A percentile compares a stretch with the other conserved stretches of the same genome.
These are phyloP conservation scores for Alternaria ethzedia DNA, from an alignment of 2,329 filamentous ascomycete species.

Conservation along the genomic window DNA sequence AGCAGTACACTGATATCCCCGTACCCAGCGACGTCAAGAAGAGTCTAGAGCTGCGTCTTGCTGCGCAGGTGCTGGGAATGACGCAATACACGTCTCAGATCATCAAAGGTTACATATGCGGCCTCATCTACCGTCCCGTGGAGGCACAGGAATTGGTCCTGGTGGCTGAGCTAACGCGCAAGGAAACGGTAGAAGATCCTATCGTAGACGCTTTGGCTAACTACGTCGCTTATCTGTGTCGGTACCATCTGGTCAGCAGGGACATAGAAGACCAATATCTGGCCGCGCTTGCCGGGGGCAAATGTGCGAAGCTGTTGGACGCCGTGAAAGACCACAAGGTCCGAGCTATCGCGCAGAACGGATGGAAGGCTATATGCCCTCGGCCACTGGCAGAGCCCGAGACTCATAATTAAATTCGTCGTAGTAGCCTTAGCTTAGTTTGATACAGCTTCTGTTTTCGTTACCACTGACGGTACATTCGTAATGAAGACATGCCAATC, in stretches of 20 bases:
- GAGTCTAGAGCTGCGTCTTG: conserved; percentile 3
- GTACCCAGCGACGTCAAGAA: not conserved
- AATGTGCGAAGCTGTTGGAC: not conserved
- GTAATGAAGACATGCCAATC: not conserved
- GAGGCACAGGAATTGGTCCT: not conserved
- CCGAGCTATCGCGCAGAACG: not conserved
- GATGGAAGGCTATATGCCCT: not conserved
- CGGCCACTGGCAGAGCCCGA: not conserved
- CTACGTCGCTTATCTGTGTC: conserved; percentile 3
- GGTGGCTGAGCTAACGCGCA: not conserved
- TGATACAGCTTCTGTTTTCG: not conserved
- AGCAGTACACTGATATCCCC: not conserved
- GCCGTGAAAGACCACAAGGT: conserved; percentile 2
- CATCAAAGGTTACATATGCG: not conserved
- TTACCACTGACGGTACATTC: not conserved
- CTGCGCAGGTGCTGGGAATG: conserved; percentile 7
- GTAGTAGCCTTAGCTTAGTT: not conserved
- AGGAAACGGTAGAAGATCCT: not conserved
- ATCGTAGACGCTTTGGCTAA: conserved; percentile 7
- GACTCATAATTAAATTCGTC: not conserved
- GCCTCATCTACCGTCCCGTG: not conserved
- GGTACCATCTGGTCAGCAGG: not conserved
- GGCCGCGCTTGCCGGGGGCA: not conserved
- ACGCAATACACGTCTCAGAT: conserved; percentile 7
- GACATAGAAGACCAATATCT: not conserved